Percentiles rank a stretch among this genome's conserved stretches.
Conservation (phyloP, 495 filamentous ascomycete species). For the Trichoderma gamsii region DNA sequence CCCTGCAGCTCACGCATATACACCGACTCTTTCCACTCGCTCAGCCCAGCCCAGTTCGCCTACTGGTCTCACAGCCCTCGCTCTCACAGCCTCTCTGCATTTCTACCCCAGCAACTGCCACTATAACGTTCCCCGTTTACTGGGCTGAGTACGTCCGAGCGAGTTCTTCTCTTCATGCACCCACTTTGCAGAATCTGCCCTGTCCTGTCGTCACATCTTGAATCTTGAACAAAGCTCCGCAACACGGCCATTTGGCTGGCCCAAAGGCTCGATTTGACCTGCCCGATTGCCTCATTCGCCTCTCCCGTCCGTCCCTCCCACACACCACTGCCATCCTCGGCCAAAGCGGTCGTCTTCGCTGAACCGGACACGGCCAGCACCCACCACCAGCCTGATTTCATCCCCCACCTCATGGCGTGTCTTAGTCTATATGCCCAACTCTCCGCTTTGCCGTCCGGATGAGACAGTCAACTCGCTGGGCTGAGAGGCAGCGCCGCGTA, state of each 20-base stretch:
- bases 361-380: constrained; percentile 11
- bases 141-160: constrained; percentile 3
- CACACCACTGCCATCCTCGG: constrained; percentile 6
- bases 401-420: constrained; percentile 11
- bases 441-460: constrained; percentile 2
- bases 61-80: neutral
- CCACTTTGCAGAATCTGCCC: neutral
- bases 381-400: constrained; percentile 7
- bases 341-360: neutral
- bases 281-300: constrained; percentile 11
- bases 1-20: neutral
- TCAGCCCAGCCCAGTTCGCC: constrained; percentile 6
- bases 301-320: neutral
- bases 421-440: constrained; percentile 2
- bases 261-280: constrained; percentile 5
- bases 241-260: neutral
- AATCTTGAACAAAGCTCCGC: neutral
- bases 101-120: neutral
- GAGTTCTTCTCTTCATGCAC: neutral
- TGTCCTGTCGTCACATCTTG: constrained; percentile 7
- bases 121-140: neutral
- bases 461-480: neutral
- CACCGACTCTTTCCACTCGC: constrained; percentile 6
- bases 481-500: neutral
- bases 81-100: neutral